phyloP scores from a whole-genome alignment of 208 protist genomes.

The Naegleria gruberi region DNA sequence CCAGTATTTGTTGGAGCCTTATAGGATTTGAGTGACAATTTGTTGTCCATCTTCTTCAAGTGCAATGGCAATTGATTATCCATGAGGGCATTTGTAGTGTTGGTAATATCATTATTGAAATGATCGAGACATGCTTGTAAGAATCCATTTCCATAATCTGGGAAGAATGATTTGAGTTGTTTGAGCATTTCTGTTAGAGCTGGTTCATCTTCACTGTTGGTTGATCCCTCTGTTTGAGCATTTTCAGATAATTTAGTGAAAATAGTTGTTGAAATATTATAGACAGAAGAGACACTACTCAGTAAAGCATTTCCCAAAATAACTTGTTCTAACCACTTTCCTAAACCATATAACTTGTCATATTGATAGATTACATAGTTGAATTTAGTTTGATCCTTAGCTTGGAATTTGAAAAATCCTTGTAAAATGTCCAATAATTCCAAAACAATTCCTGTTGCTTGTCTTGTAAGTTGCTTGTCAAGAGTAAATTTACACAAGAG shows the following conservation, averaged over 20 bases:
- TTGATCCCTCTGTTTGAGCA: background rate
- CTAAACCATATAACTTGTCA: background rate
- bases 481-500: background rate
- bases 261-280: background rate
- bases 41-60: background rate
- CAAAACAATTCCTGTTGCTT: background rate
- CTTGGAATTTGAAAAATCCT: background rate
- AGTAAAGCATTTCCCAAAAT: background rate
- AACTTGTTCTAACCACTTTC: background rate
- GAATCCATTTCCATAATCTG: background rate
- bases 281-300: background rate
- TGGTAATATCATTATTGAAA: background rate
- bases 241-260: background rate
- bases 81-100: background rate
- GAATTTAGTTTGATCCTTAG: background rate
- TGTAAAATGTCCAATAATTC: background rate
- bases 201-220: background rate
- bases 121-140: background rate
- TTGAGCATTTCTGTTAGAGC: background rate
- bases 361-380: background rate
- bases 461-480: background rate
- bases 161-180: background rate
- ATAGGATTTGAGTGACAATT: background rate
- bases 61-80: background rate
- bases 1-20: background rate